These are phyloP conservation scores for Zasmidium citrigriseum DNA, from an alignment of 2,329 filamentous ascomycete species.

Conservation along the genomic window DNA sequence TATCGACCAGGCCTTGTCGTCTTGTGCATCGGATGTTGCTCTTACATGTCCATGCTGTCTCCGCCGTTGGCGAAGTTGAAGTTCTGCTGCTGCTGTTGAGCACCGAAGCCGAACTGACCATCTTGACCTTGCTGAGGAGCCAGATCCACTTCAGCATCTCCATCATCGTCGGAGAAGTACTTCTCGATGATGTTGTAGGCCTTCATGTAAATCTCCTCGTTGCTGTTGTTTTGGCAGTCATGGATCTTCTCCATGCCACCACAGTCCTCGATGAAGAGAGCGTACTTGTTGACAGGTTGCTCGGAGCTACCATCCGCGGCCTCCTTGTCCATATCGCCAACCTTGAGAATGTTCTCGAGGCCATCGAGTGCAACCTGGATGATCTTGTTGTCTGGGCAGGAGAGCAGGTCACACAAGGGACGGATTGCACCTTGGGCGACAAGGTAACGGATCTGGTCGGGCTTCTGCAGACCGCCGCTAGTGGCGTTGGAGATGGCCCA, in stretches of 20 bases:
- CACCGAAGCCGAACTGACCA: constrained; percentile 77
- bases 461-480: constrained; percentile 95
- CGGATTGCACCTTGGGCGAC: constrained; percentile 95
- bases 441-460: constrained; percentile 95
- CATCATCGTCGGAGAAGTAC: constrained; percentile 99
- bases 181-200: constrained; percentile 99
- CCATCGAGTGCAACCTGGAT: constrained; percentile 98
- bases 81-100: constrained; percentile 70
- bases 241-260: constrained; percentile 99
- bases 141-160: constrained; percentile 77
- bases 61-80: constrained; percentile 90
- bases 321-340: constrained; percentile 98
- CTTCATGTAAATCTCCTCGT: constrained; percentile 99
- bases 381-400: constrained; percentile 99
- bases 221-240: constrained; percentile 99
- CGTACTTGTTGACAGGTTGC: constrained; percentile 86
- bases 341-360: constrained; percentile 98
- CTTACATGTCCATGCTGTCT: constrained; percentile 67
- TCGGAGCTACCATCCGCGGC: constrained; percentile 72
- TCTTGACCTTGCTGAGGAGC: constrained; percentile 70
- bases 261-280: constrained; percentile 97
- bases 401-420: constrained; percentile 90
- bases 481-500: constrained; percentile 99
- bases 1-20: background rate
- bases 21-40: background rate